phyloP scores from a whole-genome alignment of 257 asterid species.

The Capsicum baccatum region DNA sequence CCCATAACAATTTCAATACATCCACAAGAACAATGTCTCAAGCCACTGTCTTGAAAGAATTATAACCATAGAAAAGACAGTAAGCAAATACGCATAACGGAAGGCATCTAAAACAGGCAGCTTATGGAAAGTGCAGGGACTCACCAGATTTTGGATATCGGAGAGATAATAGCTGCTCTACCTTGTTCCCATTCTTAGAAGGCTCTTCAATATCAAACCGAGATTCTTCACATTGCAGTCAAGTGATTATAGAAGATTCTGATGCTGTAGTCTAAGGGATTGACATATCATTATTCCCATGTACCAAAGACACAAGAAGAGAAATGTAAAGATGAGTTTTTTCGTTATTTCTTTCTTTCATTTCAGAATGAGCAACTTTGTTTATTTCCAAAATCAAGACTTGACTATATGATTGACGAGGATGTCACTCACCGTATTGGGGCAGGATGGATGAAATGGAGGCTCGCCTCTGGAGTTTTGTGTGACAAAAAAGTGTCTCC shows the following conservation, averaged over 20 bases:
- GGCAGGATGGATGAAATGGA: no score
- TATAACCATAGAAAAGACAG: background rate
- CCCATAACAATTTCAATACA: background rate
- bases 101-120: background rate
- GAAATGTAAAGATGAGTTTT: background rate
- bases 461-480: no score
- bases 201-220: slow-evolving; percentile 53
- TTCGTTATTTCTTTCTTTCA: no score
- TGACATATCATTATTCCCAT: background rate
- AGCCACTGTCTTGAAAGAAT: background rate
- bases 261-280: background rate
- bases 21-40: background rate
- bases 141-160: slow-evolving; percentile 91
- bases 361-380: background rate
- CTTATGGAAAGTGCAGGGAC: background rate
- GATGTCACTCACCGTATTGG: no score
- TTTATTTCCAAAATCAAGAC: background rate
- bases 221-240: slow-evolving; percentile 28
- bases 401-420: no score
- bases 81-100: background rate
- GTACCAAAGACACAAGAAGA: background rate
- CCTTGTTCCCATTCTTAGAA: slow-evolving; percentile 48
- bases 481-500: no score
- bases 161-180: slow-evolving; percentile 60
- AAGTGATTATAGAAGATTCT: slow-evolving; percentile 23